Evolutionary conservation across 305 asterid species (phyloP), one percentile per base, ranked within the genome.

Genomic region (Solanum chacoense): DNA sequence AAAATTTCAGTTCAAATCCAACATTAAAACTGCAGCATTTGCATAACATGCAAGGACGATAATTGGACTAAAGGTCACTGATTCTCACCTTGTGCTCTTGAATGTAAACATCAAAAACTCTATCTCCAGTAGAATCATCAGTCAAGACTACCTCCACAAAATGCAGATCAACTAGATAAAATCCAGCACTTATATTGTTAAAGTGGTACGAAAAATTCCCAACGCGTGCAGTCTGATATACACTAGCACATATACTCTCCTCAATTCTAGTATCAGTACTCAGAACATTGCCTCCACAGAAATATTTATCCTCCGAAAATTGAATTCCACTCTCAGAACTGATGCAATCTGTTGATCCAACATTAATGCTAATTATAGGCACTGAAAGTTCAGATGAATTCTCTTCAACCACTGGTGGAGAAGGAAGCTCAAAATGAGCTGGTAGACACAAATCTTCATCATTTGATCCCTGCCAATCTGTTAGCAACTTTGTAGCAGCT

Each of bases 381-480:
- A 83, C 87, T 88, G 92, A 73, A 34, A 24, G 29, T 81, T 89
- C 86, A 7, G 85, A 85, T 11, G 80, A 87, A 59, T 80, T 88
- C 37, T 91, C 92, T 87, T 91, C 93, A 24, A 83, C 84, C n/a
- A 88, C 76, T 67, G 93, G 93, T 11, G 94, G 90, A 59, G 92
- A 90, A 91, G 93, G 92, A 35, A 97, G 98, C 95, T 97, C 98
- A 88, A 97, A 96, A 38, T 97, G 91, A 91, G 93, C 93, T 88
- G 91, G 94, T 20, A 91, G 87, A 88, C 92, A 87, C 50, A 91
- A 88, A 84, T 91, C 91, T 85, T 90, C 93, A 38, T 89, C 90
- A n/a, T 85, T 91, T 78, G 71, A 20, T 75, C 81, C 81, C 42
- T 32, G 42, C 28, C 42, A 75, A 77, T 59, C 10, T 74, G 78